Evolutionary conservation across 352 stramenopile genomes (phyloP).

Genomic region (Phytophthora melonis): DNA sequence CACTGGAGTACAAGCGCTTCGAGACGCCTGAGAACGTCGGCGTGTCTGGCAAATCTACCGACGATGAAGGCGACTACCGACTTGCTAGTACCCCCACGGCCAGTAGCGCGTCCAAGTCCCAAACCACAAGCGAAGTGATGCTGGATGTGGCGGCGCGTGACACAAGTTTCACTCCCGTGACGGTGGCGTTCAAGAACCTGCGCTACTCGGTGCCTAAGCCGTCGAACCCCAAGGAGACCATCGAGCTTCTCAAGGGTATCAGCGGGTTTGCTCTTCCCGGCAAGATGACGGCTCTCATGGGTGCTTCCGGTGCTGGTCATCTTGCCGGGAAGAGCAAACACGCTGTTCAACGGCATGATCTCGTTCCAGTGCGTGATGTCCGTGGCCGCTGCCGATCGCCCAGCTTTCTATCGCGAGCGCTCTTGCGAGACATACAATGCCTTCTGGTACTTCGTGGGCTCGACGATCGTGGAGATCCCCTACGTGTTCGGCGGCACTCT

Average conservation of each 20-base stretch:
- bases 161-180: conserved; percentile 29
- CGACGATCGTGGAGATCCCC: conserved; percentile 89
- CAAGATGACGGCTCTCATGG: conserved; percentile 61
- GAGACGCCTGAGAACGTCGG: conserved; percentile 25
- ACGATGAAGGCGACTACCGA: conserved; percentile 25
- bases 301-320: conserved; percentile 72
- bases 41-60: conserved; percentile 4
- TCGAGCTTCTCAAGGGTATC: conserved; percentile 35
- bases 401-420: conserved; percentile 88
- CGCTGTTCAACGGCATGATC: conserved; percentile 86
- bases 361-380: conserved; percentile 76
- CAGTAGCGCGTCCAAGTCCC: conserved; percentile 25
- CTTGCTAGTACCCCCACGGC: conserved; percentile 27
- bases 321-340: too few relatives aligned
- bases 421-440: conserved; percentile 85
- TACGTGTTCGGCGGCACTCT: conserved; percentile 74
- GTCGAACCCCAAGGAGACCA: conserved; percentile 32
- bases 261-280: conserved; percentile 27
- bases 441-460: conserved; percentile 70
- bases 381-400: conserved; percentile 77
- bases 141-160: conserved; percentile 27
- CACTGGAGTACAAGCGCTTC: conserved; percentile 46
- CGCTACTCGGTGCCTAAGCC: conserved; percentile 31
- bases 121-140: conserved; percentile 34
- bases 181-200: conserved; percentile 28